Evolutionary conservation across 768 basidiomycete genomes (phyloP).

Genomic region (Auriscalpium vulgare): DNA sequence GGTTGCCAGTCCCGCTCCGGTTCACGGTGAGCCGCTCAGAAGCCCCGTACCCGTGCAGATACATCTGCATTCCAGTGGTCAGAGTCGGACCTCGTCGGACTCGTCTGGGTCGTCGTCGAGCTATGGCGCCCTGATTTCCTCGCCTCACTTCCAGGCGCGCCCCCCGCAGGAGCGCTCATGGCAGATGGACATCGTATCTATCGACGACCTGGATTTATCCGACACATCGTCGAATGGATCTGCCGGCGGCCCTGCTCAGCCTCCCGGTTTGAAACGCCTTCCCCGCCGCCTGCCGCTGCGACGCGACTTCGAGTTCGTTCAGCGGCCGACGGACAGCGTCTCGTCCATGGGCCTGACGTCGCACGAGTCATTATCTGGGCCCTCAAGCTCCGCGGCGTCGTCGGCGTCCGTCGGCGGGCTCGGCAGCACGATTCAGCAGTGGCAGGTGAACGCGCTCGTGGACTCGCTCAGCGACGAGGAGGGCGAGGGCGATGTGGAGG

Average conservation of each 20-base stretch:
- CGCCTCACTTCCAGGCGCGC: slow-evolving; percentile 17
- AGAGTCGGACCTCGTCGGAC: slow-evolving; percentile 3
- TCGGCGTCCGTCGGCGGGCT: slow-evolving; percentile 29
- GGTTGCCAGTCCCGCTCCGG: not conserved
- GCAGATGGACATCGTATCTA: slow-evolving; percentile 66
- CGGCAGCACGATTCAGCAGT: slow-evolving; percentile 54
- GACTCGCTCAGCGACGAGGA: slow-evolving; percentile 66
- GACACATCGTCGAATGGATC: slow-evolving; percentile 59
- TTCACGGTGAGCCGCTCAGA: not conserved
- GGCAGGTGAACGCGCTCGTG: slow-evolving; percentile 76
- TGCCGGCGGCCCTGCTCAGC: slow-evolving; percentile 22
- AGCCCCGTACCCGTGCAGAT: not conserved
- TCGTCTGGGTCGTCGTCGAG: slow-evolving; percentile 16
- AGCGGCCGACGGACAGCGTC: slow-evolving; percentile 58
- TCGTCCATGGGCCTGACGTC: slow-evolving; percentile 69
- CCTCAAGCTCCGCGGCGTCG: slow-evolving; percentile 30
- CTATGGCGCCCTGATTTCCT: slow-evolving; percentile 11
- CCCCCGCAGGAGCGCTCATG: slow-evolving; percentile 35
- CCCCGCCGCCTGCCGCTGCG: slow-evolving; percentile 61
- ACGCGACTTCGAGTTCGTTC: slow-evolving; percentile 75
- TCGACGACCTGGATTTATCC: slow-evolving; percentile 76
- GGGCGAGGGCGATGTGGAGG: slow-evolving; percentile 74
- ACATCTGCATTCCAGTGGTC: not conserved
- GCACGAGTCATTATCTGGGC: slow-evolving; percentile 48
- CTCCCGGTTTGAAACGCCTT: slow-evolving; percentile 39